These are phyloP conservation scores for Mycena galopus DNA, from an alignment of 768 basidiomycete genomes.

Conservation along the genomic window DNA sequence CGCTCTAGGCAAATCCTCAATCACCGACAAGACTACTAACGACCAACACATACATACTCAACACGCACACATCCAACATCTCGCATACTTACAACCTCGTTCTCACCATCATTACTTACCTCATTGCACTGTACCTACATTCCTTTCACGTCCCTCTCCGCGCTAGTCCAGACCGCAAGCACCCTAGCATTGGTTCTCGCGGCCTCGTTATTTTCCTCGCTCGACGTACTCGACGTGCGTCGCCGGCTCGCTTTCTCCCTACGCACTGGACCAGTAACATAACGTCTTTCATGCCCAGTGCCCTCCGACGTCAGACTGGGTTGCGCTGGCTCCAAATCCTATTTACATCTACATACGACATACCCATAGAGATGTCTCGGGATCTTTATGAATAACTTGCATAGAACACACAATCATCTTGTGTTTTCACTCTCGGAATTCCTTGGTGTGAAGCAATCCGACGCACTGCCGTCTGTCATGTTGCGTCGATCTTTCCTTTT, in stretches of 20 bases:
- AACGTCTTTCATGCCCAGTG: conserved; percentile 17
- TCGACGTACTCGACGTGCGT: conserved; percentile 9
- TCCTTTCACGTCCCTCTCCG: conserved; percentile 1
- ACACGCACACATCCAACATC: not conserved
- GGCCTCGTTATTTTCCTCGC: not conserved
- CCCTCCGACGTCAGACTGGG: conserved; percentile 21
- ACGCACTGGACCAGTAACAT: conserved; percentile 31
- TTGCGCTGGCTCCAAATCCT: conserved; percentile 22
- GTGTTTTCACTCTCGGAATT: no score
- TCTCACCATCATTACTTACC: conserved; percentile 8
- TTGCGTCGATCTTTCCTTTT: no score
- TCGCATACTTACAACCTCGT: conserved; percentile 9
- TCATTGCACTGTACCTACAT: not conserved
- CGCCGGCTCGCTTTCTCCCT: not conserved
- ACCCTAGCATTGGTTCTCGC: conserved; percentile 13
- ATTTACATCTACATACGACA: not conserved
- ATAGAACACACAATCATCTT: no score
- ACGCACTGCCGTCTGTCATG: no score
- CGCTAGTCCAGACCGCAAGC: conserved; percentile 16
- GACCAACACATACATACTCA: conserved; percentile 15
- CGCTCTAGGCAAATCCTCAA: conserved; percentile 45
- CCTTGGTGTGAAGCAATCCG: no score
- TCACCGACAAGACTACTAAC: conserved; percentile 21
- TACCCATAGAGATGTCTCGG: not conserved
- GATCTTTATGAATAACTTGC: not conserved